Conservation (phyloP, 2,329 filamentous ascomycete species). For the Mollisiaceae sp. region DNA sequence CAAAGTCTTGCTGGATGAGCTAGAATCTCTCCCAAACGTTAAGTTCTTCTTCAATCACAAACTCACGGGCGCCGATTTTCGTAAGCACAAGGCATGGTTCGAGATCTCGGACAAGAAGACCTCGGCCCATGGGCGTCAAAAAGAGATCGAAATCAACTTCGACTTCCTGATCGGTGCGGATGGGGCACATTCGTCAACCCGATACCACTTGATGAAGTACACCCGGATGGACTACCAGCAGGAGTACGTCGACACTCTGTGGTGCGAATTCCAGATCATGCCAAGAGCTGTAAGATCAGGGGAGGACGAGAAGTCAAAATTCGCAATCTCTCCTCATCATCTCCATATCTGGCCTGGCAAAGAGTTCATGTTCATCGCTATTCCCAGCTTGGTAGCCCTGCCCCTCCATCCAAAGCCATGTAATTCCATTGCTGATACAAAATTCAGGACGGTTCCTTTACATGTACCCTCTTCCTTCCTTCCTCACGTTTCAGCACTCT, state of each 20-base stretch:
- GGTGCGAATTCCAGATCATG: slow-evolving; percentile 92
- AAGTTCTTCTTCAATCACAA: slow-evolving; percentile 93
- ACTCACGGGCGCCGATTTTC: slow-evolving; percentile 87
- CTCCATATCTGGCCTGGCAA: slow-evolving; percentile 96
- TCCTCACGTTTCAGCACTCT: slow-evolving; percentile 70
- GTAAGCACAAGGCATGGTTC: slow-evolving; percentile 82
- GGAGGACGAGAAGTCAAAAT: slow-evolving; percentile 52
- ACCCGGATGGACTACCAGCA: slow-evolving; percentile 89
- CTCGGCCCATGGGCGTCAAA: slow-evolving; percentile 32
- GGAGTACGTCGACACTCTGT: slow-evolving; percentile 93
- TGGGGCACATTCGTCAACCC: slow-evolving; percentile 88
- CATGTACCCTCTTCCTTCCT: slow-evolving; percentile 90
- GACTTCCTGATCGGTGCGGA: slow-evolving; percentile 95
- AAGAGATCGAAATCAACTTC: slow-evolving; percentile 83
- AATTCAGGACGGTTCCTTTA: slow-evolving; percentile 84
- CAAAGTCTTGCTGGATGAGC: slow-evolving; percentile 78
- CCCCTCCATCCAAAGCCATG: not conserved
- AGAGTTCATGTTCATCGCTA: slow-evolving; percentile 98
- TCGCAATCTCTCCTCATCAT: slow-evolving; percentile 87
- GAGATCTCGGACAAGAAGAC: slow-evolving; percentile 58
- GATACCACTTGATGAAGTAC: slow-evolving; percentile 96
- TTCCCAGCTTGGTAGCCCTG: slow-evolving; percentile 61
- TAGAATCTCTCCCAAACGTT: slow-evolving; percentile 87
- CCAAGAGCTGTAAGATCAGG: slow-evolving; percentile 47
- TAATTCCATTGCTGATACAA: slow-evolving; percentile 21